Evolutionary conservation across 108 stramenopile genomes (phyloP), one percentile per base, ranked within the genome.

Genomic region (Fragilaria crotonensis): DNA sequence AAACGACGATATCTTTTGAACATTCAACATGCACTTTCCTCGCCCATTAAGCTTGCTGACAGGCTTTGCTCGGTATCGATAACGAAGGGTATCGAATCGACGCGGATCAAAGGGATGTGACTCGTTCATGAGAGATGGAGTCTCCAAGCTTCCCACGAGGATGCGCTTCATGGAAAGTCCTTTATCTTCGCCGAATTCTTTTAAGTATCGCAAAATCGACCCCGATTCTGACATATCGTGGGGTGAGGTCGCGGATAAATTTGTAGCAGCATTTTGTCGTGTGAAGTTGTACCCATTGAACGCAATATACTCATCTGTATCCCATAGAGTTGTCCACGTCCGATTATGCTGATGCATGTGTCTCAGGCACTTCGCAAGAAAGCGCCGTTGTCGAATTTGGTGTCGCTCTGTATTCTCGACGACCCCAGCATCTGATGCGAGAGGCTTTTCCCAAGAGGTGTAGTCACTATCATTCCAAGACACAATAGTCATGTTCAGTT

Each of bases 401-500:
- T 49, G 19, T 21, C 19, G 48, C 5, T 19, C 9, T 19, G 5
- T 49, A 49, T n/a, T 49, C 20, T 49, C 11, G 11, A 14, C 36
- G 14, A 7, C 36, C 14, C 11, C 14, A 14, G 36, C 36, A 41
- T 41, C 14, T 41, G 7, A 7, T 11, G 36, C 11, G 14, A 41
- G 36, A 14, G 7, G 7, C 14, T 41, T 14, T 7, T 41, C 11
- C 11, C 7, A 7, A 11, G 14, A 7, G 36, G 19, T 21, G 19
- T 49, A 49, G 19, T 49, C 48, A 5, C 57, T 47, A 48, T 70
- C 56, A 47, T 54, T 48, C 66, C 66, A 52, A 28, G 50, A 33
- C 28, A 67, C 14, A 31, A 71, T 54, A 30, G 70, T 67, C 57
- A 67, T 63, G 64, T 57, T 49, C 19, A 49, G 48, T 5, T 49